Base-by-base conservation (phyloP, 805 yeast species). In the Kodamaea jinghongensis region DNA sequence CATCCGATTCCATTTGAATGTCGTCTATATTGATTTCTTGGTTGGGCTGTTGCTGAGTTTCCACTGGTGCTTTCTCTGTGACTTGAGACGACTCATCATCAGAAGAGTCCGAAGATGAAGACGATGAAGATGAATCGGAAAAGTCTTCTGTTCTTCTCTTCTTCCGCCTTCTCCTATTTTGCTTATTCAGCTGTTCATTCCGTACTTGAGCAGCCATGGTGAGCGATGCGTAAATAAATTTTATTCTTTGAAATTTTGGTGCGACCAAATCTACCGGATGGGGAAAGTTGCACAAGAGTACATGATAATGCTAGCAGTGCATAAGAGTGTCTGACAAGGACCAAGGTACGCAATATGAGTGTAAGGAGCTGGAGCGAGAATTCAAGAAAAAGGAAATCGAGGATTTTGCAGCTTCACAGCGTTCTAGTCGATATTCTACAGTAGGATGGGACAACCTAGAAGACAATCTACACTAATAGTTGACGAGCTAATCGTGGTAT, bases 91-190 rank as follows among this genome's bases (percentile, higher is more conserved):
- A 48, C 36, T 52, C 46, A 17, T 49, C 46, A 3, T 42, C 47
- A 11, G 48, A 43, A 4, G 41, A 38, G 17, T 25, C 38, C 1
- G 72, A 61, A 2, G 68, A 62, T 1, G 74, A 67, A 6, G 74
- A 71, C 1, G 79, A 73, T 27, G 67, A 71, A 2, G 78, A 71
- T 31, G 69, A 69, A 12, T 76, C 73, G 0, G 85, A 81, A 22
- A 80, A 77, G 48, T 81, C 88, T 37, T 82, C 87, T 0, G 91
- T 83, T 79, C 90, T 83, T 77, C 89, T 80, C 78, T 82, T 83
- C 75, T 83, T 83, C 54, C 82, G 71, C 46, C 86, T 75, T 51
- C 86, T 71, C 47, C 76, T 69, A 35, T 57, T 64, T 22, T 51
- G 50, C 34, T 56, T 63, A 6, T 12, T 23, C 28, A 31, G 32